Conservation (phyloP, 2,329 filamentous ascomycete species). For the Penicillium crustosum region DNA sequence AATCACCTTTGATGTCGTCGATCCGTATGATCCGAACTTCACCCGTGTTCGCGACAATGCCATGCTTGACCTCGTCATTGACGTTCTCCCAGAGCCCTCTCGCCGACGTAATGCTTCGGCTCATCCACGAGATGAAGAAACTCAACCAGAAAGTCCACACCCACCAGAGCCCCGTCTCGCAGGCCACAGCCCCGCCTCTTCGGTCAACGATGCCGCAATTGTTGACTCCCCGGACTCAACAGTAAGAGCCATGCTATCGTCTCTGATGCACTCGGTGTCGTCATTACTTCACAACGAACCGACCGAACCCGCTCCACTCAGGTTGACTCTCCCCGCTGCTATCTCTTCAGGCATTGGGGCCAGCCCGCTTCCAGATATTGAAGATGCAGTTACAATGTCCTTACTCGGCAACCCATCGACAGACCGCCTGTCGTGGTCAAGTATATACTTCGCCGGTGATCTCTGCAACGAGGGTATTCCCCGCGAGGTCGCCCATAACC, state of each 20-base stretch:
- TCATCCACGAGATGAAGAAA: slow-evolving; percentile 27
- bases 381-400: slow-evolving; percentile 50
- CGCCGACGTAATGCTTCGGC: slow-evolving; percentile 36
- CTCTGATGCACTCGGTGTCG: slow-evolving; percentile 52
- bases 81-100: slow-evolving; percentile 46
- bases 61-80: slow-evolving; percentile 71
- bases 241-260: slow-evolving; percentile 47
- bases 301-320: slow-evolving; percentile 33
- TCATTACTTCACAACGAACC: slow-evolving; percentile 49
- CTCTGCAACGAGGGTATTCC: slow-evolving; percentile 62
- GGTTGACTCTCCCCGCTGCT: slow-evolving; percentile 49
- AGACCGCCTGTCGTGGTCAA: slow-evolving; percentile 63
- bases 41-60: slow-evolving; percentile 71
- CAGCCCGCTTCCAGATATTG: slow-evolving; percentile 66
- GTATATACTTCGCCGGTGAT: slow-evolving; percentile 68
- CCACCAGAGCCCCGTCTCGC: slow-evolving; percentile 14
- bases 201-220: slow-evolving; percentile 26
- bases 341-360: slow-evolving; percentile 56
- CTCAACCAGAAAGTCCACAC: slow-evolving; percentile 25
- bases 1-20: slow-evolving; percentile 67
- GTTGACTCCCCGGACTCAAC: slow-evolving; percentile 34
- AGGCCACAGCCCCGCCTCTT: slow-evolving; percentile 22
- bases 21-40: slow-evolving; percentile 75
- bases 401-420: slow-evolving; percentile 42
- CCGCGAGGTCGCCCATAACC: slow-evolving; percentile 49